Conservation (phyloP, 208 protist genomes). For the Trypanosoma theileri region DNA sequence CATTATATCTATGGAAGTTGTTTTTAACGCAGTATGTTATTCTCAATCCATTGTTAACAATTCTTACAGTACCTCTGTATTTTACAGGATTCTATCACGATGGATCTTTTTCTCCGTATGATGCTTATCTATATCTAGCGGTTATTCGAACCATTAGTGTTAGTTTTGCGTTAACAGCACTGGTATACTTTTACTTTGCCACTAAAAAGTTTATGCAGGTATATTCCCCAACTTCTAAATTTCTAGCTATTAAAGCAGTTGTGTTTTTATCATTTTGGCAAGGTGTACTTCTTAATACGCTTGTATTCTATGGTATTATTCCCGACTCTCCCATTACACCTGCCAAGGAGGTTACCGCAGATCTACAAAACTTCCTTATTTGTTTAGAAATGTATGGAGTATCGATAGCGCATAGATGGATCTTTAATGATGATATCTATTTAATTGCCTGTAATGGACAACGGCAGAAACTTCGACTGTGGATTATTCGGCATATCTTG, state of each 20-base stretch:
- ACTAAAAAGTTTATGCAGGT: constrained; percentile 20
- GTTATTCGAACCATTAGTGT: constrained; percentile 36
- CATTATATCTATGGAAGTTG: constrained; percentile 32
- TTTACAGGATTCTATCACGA: constrained; percentile 31
- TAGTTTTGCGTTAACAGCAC: constrained; percentile 33
- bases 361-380: constrained; percentile 46
- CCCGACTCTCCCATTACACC: constrained; percentile 7
- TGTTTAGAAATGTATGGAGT: constrained; percentile 50
- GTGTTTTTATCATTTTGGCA: constrained; percentile 54
- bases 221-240: constrained; percentile 41
- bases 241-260: constrained; percentile 44
- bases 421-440: constrained; percentile 36
- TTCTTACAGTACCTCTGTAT: constrained; percentile 29
- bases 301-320: constrained; percentile 30
- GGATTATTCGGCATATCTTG: constrained; percentile 22
- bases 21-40: constrained; percentile 53
- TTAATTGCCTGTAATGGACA: constrained; percentile 11
- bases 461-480: constrained; percentile 2
- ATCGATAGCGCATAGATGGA: constrained; percentile 33
- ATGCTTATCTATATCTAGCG: constrained; percentile 38
- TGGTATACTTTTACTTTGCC: constrained; percentile 47
- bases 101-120: constrained; percentile 23
- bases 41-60: constrained; percentile 37
- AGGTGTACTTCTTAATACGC: constrained; percentile 29
- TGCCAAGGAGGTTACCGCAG: constrained; percentile 28